Evolutionary conservation across 2,329 filamentous ascomycete genomes (phyloP).

Genomic region (Fusarium tricinctum): DNA sequence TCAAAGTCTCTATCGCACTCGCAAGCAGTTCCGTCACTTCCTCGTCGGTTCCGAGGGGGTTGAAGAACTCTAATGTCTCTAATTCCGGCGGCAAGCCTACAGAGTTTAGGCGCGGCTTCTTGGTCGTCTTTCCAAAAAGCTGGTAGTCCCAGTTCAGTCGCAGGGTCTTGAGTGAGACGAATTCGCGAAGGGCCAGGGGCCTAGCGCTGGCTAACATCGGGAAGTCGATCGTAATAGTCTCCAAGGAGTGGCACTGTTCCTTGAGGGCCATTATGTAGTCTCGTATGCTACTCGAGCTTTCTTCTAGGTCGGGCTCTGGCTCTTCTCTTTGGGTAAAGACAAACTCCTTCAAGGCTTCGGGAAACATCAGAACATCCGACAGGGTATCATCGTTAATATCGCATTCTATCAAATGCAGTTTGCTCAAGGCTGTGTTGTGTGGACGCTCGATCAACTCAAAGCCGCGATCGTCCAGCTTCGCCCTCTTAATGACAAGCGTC

Average conservation of each 20-base stretch:
- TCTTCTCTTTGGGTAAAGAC: slow-evolving; percentile 61
- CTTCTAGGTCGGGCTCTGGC: slow-evolving; percentile 59
- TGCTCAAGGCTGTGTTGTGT: slow-evolving; percentile 60
- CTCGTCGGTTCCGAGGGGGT: slow-evolving; percentile 61
- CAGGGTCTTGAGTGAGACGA: slow-evolving; percentile 57
- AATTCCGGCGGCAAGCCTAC: slow-evolving; percentile 63
- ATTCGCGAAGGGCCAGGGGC: slow-evolving; percentile 61
- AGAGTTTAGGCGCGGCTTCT: slow-evolving; percentile 61
- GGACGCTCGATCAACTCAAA: slow-evolving; percentile 64
- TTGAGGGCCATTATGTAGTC: slow-evolving; percentile 62
- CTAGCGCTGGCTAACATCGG: slow-evolving; percentile 57
- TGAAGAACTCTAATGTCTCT: slow-evolving; percentile 62
- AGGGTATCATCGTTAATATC: slow-evolving; percentile 63
- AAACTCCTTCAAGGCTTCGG: slow-evolving; percentile 61
- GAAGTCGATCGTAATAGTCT: slow-evolving; percentile 62
- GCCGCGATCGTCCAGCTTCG: slow-evolving; percentile 61
- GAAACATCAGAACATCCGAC: slow-evolving; percentile 58
- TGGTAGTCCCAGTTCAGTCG: slow-evolving; percentile 64
- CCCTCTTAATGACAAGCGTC: slow-evolving; percentile 60
- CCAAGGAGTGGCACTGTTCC: slow-evolving; percentile 59
- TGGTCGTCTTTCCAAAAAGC: slow-evolving; percentile 61
- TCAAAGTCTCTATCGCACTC: slow-evolving; percentile 57
- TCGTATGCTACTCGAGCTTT: slow-evolving; percentile 62
- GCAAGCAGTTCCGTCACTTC: slow-evolving; percentile 62
- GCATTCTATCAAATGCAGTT: slow-evolving; percentile 63